Conservation (phyloP, 129 eudicot species). For the Helianthus tuberosus region DNA sequence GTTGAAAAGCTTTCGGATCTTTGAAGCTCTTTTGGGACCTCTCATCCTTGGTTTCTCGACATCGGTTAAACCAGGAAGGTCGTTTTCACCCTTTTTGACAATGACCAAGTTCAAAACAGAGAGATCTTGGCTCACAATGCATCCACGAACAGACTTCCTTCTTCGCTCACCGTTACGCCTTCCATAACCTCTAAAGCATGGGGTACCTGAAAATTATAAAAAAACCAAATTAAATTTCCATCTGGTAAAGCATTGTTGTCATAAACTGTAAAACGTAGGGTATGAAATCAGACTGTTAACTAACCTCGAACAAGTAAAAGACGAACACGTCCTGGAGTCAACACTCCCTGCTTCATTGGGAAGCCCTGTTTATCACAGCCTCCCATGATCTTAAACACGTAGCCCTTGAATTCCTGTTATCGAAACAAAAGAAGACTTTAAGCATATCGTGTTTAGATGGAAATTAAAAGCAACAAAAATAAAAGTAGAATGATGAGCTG, state of each 20-base stretch:
- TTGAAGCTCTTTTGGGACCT: constrained; percentile 78
- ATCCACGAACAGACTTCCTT: constrained; percentile 35
- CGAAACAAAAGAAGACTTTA: background rate
- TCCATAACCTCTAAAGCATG: constrained; percentile 31
- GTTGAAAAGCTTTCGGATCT: constrained; percentile 72
- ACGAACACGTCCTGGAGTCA: constrained; percentile 50
- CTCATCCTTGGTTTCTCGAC: constrained; percentile 82
- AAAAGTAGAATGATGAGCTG: background rate
- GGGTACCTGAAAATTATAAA: constrained; percentile 13
- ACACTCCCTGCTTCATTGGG: constrained; percentile 20
- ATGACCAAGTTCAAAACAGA: constrained; percentile 40
- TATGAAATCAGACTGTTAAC: background rate
- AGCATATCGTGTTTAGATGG: background rate
- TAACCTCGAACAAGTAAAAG: constrained; percentile 30
- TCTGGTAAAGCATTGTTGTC: background rate
- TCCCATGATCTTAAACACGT: constrained; percentile 38
- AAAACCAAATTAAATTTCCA: background rate
- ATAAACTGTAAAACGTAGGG: background rate
- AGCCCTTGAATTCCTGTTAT: constrained; percentile 40
- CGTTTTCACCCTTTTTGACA: constrained; percentile 53
- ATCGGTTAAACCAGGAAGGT: constrained; percentile 74
- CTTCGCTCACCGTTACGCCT: constrained; percentile 28
- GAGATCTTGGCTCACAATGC: constrained; percentile 37
- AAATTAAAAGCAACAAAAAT: background rate
- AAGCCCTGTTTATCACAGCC: constrained; percentile 39